Evolutionary conservation across 371 early-diverging fungal genomes (phyloP), one percentile per base, ranked within the genome.

Genomic region (Syncephalastrum monosporum): DNA sequence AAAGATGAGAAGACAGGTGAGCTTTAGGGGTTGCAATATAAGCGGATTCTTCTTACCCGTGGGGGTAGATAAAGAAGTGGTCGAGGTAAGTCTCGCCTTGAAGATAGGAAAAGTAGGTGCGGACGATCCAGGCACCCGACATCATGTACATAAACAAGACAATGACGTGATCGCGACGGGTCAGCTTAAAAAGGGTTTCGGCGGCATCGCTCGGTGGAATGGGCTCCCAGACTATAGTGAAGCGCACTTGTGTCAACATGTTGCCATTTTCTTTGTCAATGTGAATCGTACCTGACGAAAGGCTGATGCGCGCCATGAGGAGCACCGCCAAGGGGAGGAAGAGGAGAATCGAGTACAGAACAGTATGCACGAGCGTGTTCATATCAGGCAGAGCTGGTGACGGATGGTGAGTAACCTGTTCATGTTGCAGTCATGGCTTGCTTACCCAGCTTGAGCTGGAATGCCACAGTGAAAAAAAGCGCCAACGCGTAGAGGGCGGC

Each of bases 191-290:
- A 14, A 60, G 4, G 5, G 42, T 41, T 42, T 60, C 60, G 17
- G 60, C 51, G 4, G 42, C 23, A 25, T 43, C 41, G 27, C 60
- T 60, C n/a, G 53, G 45, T 7, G 53, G 42, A 15, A 60, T 54
- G 14, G 60, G 54, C 29, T 42, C 46, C 54, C 60, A 60, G 21
- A 60, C 60, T 60, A 21, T 21, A 21, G 53, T 1, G 15, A 33
- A 2, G 38, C 8, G 2, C 27, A 2, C n/a, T 33, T 10, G 38
- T 10, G 38, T 33, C 38, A 33, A 33, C 12, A 33, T 12, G 0
- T 0, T 33, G 2, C 29, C 7, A 3, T 29, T 33, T 8, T 10
- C 38, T 33, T 33, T 33, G 10, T 33, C 38, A 5, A 1, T 10
- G 7, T 33, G 23, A 33, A 25, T 50, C 15, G 25, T 3, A 24